Percentiles rank a stretch among this genome's conserved stretches.
Conservation (phyloP, 345 rosid species). For the Noccaea caerulescens region DNA sequence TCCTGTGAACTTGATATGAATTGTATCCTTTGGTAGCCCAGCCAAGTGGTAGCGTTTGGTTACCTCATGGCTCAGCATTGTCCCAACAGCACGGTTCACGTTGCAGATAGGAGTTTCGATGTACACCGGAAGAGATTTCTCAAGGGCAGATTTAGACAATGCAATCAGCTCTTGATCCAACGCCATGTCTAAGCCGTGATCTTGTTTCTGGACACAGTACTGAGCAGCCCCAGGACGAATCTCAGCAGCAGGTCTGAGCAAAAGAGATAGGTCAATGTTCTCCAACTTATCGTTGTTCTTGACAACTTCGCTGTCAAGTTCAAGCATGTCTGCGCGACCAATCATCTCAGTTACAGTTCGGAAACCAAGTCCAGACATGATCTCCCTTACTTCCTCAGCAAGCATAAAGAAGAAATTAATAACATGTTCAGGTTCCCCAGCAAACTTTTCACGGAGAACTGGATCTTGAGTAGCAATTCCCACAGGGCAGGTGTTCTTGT, state of each 20-base stretch:
- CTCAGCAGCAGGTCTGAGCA: conserved; percentile 93
- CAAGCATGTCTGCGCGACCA: conserved; percentile 99
- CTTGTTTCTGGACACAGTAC: conserved; percentile 92
- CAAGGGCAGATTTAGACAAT: conserved; percentile 74
- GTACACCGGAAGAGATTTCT: conserved; percentile 82
- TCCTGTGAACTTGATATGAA: conserved; percentile 84
- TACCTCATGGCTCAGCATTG: conserved; percentile 99
- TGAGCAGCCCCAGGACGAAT: conserved; percentile 96
- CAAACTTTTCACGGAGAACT: conserved; percentile 94
- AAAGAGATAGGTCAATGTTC: conserved; percentile 84
- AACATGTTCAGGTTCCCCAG: conserved; percentile 99
- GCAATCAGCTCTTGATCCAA: conserved; percentile 77
- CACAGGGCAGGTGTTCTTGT: conserved; percentile 99
- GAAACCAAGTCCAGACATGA: conserved; percentile 93
- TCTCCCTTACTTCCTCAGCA: conserved; percentile 97
- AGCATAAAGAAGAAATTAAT: conserved; percentile 98
- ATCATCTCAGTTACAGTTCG: conserved; percentile 85
- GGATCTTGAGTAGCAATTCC: conserved; percentile 99
- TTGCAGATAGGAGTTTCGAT: conserved; percentile 80
- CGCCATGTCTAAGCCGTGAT: conserved; percentile 95
- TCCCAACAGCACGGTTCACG: conserved; percentile 98
- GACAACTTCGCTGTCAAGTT: conserved; percentile 84
- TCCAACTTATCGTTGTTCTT: conserved; percentile 79
- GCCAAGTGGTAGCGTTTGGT: conserved; percentile 79
- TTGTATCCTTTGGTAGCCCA: conserved; percentile 87